Evolutionary conservation across 768 basidiomycete genomes (phyloP).

Genomic region (Mycena latifolia): DNA sequence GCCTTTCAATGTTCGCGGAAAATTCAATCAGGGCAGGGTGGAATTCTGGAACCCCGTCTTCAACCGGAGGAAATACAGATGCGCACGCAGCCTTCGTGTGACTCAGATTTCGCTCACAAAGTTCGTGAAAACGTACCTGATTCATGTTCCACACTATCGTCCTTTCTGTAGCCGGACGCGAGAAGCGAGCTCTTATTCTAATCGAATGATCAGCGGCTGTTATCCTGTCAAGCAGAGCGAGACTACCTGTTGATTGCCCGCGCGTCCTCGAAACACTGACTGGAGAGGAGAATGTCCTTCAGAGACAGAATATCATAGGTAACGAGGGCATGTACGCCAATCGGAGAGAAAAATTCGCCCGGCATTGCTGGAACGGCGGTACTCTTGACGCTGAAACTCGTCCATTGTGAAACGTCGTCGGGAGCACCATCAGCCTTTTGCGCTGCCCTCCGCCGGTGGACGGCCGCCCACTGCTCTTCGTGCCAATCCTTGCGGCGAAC

Average conservation of each 20-base stretch:
- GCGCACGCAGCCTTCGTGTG: too few species aligned
- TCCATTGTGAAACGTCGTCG: background rate
- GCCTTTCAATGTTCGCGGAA: background rate
- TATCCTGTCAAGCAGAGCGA: background rate
- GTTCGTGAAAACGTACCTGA: background rate
- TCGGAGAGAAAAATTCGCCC: background rate
- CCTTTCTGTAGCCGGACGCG: background rate
- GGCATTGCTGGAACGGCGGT: background rate
- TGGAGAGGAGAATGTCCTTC: background rate
- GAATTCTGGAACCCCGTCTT: too few species aligned
- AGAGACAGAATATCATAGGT: background rate
- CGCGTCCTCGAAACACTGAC: background rate
- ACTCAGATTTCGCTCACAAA: too few species aligned
- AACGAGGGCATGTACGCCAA: too few species aligned
- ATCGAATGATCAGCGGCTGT: background rate
- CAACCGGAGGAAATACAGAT: too few species aligned
- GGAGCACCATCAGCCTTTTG: too few species aligned
- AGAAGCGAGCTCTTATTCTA: constrained; percentile 8
- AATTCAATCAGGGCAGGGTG: background rate
- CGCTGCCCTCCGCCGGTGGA: too few species aligned
- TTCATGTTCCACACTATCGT: background rate
- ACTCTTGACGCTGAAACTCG: background rate
- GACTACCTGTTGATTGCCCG: background rate
- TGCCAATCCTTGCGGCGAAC: too few species aligned
- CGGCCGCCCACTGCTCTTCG: too few species aligned